phyloP scores from a whole-genome alignment of 352 stramenopile genomes.

The Pythium rhizo-oryzae region DNA sequence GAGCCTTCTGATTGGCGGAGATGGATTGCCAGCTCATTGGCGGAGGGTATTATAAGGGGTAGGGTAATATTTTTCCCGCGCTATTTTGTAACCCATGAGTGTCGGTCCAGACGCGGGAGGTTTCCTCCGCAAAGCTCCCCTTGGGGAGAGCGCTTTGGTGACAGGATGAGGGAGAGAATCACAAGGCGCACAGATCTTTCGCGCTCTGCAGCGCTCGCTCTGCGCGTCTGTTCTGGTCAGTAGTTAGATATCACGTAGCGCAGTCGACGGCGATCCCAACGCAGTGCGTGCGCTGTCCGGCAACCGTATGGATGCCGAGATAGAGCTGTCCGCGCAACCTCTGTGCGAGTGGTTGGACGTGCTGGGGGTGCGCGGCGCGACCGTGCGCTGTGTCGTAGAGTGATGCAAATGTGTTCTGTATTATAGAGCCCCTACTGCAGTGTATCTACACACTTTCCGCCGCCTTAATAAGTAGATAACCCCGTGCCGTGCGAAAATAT shows the following conservation, averaged over 20 bases:
- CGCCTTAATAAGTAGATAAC: slow-evolving; percentile 30
- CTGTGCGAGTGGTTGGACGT: neutral
- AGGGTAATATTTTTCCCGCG: slow-evolving; percentile 19
- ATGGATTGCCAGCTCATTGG: slow-evolving; percentile 18
- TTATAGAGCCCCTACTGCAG: slow-evolving; percentile 16
- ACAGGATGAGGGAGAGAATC: neutral
- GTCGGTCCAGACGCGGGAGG: neutral
- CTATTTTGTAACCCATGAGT: slow-evolving; percentile 15
- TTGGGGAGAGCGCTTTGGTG: neutral
- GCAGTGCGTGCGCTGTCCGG: neutral
- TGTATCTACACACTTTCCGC: slow-evolving; percentile 27
- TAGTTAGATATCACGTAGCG: slow-evolving; percentile 9
- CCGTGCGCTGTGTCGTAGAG: neutral
- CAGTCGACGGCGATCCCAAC: neutral
- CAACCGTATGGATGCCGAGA: neutral
- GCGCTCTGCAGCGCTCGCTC: neutral
- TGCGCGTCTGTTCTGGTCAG: neutral
- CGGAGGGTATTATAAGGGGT: slow-evolving; percentile 20
- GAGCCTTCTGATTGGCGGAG: slow-evolving; percentile 28
- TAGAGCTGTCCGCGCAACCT: neutral
- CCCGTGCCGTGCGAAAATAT: slow-evolving; percentile 12
- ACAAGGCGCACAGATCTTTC: neutral
- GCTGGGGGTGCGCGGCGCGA: too few species aligned
- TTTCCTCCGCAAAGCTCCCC: neutral
- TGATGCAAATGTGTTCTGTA: slow-evolving; percentile 19